Base-by-base conservation (phyloP, 2,329 filamentous ascomycete species). In the Bretziella fagacearum region DNA sequence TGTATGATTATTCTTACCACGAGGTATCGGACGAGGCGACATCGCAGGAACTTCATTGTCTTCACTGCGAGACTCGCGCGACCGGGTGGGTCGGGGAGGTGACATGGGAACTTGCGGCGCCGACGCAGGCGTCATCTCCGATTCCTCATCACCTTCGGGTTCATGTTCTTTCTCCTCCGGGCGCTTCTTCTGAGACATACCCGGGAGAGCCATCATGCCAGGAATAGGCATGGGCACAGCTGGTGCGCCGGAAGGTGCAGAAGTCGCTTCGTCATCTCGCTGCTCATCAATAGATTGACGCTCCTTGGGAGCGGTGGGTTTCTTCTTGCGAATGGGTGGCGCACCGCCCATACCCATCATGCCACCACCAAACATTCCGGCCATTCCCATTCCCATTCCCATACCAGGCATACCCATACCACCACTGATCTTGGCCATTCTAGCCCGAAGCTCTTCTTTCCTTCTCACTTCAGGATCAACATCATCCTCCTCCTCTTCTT, bases 381-480 rank as follows among this genome's bases (percentile, higher is more conserved):
- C 78, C 81, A 96, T 93, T 35, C 85, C 85, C 84, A 94, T 94
- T 5, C 85, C n/a, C 30, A 33, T 33, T 15, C 30, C 26, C 77
- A 95, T 91, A 56, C 85, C 84, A 59, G 85, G 78, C 81, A 96
- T 93, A 40, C 85, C 85, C 84, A 94, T 94, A 18, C 89, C 89
- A 47, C 89, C 89, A 55, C 89, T 93, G 81, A 98, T 91, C 65
- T 94, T 95, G 39, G 91, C 91, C 85, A 98, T 98, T 55, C 91
- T 78, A 52, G 91, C 86, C 51, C 91, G 77, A 26, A 98, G 69
- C 59, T 95, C 89, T 63, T 94, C 79, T 59, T 81, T 83, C 45
- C 87, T 80, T 54, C 76, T 79, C 18, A 84, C 71, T 60, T 98
- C 91, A 1, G 86, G 85, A 56, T 96, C 87, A 44, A 93, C 68